These are phyloP conservation scores for Mortierella sp. DNA, from an alignment of 371 early-diverging fungal species.

Conservation along the genomic window DNA sequence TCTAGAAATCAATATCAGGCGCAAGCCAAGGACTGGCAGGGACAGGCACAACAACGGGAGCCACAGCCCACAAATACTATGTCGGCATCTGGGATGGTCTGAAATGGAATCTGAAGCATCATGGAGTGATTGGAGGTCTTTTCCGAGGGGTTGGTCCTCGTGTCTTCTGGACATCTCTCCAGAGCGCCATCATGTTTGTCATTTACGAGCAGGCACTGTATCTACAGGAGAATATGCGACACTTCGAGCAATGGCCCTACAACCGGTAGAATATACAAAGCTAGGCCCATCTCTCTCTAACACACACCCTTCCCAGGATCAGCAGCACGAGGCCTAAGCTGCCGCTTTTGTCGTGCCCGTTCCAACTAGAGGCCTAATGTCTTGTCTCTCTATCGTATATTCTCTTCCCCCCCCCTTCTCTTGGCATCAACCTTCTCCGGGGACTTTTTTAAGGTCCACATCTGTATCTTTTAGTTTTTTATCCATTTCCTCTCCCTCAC, in stretches of 20 bases:
- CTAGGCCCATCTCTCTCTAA: too few species aligned
- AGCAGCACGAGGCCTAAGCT: not conserved
- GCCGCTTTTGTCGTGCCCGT: too few species aligned
- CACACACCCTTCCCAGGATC: too few species aligned
- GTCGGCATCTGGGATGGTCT: slow-evolving; percentile 73
- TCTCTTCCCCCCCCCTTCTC: not conserved
- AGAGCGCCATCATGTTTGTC: slow-evolving; percentile 77
- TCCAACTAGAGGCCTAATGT: too few species aligned
- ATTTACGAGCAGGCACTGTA: slow-evolving; percentile 72
- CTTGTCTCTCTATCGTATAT: not conserved
- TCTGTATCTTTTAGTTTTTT: too few species aligned
- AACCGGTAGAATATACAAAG: not conserved
- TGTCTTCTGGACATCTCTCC: slow-evolving; percentile 73
- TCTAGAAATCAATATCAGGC: slow-evolving; percentile 25
- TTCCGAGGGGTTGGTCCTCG: slow-evolving; percentile 76
- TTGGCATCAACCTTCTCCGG: not conserved
- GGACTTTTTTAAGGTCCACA: too few species aligned
- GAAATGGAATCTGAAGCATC: slow-evolving; percentile 68
- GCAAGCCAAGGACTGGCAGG: not conserved
- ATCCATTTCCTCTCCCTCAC: too few species aligned
- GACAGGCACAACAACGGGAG: slow-evolving; percentile 3
- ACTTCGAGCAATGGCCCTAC: slow-evolving; percentile 49
- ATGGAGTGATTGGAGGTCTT: slow-evolving; percentile 66
- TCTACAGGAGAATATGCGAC: slow-evolving; percentile 48
- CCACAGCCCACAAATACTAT: slow-evolving; percentile 59